Evolutionary conservation across 768 basidiomycete genomes (phyloP).

Genomic region (Lentinula detonsa): DNA sequence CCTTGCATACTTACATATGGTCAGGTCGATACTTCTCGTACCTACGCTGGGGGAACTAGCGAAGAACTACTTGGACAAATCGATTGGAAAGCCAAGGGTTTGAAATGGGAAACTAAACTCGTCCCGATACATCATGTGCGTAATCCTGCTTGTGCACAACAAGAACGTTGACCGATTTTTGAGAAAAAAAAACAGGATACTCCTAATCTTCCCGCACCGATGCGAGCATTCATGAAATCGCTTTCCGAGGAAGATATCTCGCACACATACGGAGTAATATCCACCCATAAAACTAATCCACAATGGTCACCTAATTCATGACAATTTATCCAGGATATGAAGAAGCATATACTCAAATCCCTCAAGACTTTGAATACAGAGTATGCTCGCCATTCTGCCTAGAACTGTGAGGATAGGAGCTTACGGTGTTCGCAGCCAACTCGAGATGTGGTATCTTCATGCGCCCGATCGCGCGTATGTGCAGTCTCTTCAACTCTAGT

Average conservation of each 20-base stretch:
- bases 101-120: constrained; percentile 43
- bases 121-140: constrained; percentile 24
- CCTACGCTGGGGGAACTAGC: constrained; percentile 7
- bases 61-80: constrained; percentile 33
- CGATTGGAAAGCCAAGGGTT: constrained; percentile 31
- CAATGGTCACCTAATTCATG: neutral
- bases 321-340: neutral
- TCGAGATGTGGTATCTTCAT: constrained; percentile 53
- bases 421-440: constrained; percentile 27
- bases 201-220: neutral
- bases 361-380: constrained; percentile 36
- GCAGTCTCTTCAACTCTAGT: neutral
- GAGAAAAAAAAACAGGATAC: neutral
- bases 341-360: constrained; percentile 20
- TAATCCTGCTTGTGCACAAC: neutral
- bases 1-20: neutral
- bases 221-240: neutral
- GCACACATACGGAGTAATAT: neutral
- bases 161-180: neutral
- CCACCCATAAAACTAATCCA: neutral
- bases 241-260: neutral
- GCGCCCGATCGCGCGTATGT: constrained; percentile 37
- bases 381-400: constrained; percentile 26
- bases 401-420: neutral
- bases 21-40: constrained; percentile 11